Evolutionary conservation across 495 filamentous ascomycete genomes (phyloP), one percentile per base, ranked within the genome.

Genomic region (Lophium mytilinum): DNA sequence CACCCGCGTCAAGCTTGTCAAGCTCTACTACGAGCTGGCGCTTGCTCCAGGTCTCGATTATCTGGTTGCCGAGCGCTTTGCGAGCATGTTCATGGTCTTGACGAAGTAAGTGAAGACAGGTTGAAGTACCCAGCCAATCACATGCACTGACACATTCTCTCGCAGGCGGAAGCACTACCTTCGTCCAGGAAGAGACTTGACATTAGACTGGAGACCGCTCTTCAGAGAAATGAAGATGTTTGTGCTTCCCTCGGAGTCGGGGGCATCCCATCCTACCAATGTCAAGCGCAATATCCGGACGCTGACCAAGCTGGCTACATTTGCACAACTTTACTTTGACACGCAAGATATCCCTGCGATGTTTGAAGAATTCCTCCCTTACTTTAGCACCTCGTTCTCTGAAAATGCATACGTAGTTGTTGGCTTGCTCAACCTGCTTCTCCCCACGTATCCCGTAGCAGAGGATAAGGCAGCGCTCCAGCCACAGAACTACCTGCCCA

Each of bases 321-420:
- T 95, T 70, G 82, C 90, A 42, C 89, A 95, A 67, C 75, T 88
- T 19, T 99, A 95, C 69, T 90, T 97, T 66, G 89, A 99, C 64
- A 90, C 93, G 1, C 79, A 78, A 64, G 90, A 94, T 63, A 78
- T 92, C 30, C 82, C 86, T 36, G 84, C 79, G 10, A 95, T 99
- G 77, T 74, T 97, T n/a, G 85, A 95, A 49, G 94, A 99, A 69
- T 79, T 97, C 36, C 76, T 97, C 19, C 94, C 92, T n/a, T 94
- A 83, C 69, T 99, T 95, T 73, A 95, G 85, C 56, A 94, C 90
- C 15, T 96, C 92, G 0, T 91, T 91, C 68, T 80, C 90, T 14
- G 83, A 93, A 68, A 84, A 86, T 56, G 92, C 89, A 39, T 97
- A 89, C 66, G 87, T 95, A 52, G 91, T 96, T 1, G 80, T 85